Conservation (phyloP, 2,329 filamentous ascomycete species). For the Ophiostoma himal-ulmi region DNA sequence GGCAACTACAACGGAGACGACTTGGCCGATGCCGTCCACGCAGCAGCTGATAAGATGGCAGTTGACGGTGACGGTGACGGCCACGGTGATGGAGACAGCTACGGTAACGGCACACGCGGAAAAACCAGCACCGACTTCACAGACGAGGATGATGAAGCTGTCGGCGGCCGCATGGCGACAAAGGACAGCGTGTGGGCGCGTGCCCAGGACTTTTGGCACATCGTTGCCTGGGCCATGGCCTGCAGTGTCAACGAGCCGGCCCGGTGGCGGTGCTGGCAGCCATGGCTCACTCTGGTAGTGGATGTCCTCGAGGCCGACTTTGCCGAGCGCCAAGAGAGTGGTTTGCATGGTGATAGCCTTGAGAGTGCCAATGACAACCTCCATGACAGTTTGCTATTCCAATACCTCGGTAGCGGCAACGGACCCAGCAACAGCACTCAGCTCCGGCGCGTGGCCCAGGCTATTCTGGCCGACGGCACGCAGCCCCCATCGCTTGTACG, state of each 20-base stretch:
- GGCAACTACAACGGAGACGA: slow-evolving; percentile 8
- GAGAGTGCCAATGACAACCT: slow-evolving; percentile 32
- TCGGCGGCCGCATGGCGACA: slow-evolving; percentile 57
- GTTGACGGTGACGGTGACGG: not conserved
- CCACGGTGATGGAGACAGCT: not conserved
- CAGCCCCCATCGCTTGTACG: slow-evolving; percentile 16
- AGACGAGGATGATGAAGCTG: slow-evolving; percentile 44
- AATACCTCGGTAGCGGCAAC: slow-evolving; percentile 49
- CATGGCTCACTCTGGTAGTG: slow-evolving; percentile 74
- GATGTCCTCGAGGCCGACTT: slow-evolving; percentile 71
- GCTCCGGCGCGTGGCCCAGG: slow-evolving; percentile 54
- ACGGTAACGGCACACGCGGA: slow-evolving; percentile 25
- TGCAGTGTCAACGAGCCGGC: slow-evolving; percentile 68
- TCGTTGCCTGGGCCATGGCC: slow-evolving; percentile 88
- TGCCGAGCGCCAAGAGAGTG: slow-evolving; percentile 45
- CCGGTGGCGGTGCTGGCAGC: slow-evolving; percentile 75
- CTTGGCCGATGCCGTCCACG: not conserved
- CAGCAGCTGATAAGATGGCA: not conserved
- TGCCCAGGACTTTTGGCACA: slow-evolving; percentile 84
- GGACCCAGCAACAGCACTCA: slow-evolving; percentile 42
- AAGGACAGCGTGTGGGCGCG: slow-evolving; percentile 63
- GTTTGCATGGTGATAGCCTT: slow-evolving; percentile 28
- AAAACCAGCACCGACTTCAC: slow-evolving; percentile 33
- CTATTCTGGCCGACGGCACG: slow-evolving; percentile 61
- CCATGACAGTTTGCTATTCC: slow-evolving; percentile 52